phyloP scores from a whole-genome alignment of 2,329 filamentous ascomycete genomes.

The Cercospora sp. region DNA sequence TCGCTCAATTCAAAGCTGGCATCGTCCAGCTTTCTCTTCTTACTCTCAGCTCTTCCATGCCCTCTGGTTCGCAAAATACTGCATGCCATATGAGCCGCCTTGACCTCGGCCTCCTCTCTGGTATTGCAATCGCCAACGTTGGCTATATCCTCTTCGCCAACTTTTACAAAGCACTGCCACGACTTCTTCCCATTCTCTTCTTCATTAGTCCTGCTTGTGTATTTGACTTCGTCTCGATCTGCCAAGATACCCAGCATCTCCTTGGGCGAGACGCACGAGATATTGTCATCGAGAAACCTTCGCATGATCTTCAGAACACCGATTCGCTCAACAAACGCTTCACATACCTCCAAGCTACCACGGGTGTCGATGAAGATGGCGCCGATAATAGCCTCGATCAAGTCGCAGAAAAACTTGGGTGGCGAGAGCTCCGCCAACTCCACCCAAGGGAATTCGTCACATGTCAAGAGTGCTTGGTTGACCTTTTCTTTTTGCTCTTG shows the following conservation, averaged over 20 bases:
- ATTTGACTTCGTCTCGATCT: conserved; percentile 55
- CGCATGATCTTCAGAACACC: conserved; percentile 66
- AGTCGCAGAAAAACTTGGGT: conserved; percentile 78
- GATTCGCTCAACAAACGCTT: conserved; percentile 59
- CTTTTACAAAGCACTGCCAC: conserved; percentile 39
- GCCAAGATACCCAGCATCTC: conserved; percentile 65
- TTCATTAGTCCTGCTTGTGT: conserved; percentile 39
- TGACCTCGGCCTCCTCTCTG: conserved; percentile 42
- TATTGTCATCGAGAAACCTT: conserved; percentile 56
- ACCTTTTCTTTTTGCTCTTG: conserved; percentile 53
- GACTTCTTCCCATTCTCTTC: conserved; percentile 15
- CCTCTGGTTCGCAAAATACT: neutral
- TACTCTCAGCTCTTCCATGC: neutral
- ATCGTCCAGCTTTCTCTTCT: neutral
- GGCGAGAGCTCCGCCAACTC: conserved; percentile 64
- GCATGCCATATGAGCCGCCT: conserved; percentile 28
- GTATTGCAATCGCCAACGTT: conserved; percentile 38
- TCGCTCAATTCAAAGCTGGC: neutral
- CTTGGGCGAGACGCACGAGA: conserved; percentile 64
- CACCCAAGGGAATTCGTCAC: conserved; percentile 72
- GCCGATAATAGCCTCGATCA: conserved; percentile 77
- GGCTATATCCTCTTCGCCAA: conserved; percentile 40
- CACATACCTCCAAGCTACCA: conserved; percentile 61
- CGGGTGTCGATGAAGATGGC: conserved; percentile 79
- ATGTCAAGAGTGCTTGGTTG: conserved; percentile 50